phyloP scores from a whole-genome alignment of 768 basidiomycete species.

The Serendipita vermifera region DNA sequence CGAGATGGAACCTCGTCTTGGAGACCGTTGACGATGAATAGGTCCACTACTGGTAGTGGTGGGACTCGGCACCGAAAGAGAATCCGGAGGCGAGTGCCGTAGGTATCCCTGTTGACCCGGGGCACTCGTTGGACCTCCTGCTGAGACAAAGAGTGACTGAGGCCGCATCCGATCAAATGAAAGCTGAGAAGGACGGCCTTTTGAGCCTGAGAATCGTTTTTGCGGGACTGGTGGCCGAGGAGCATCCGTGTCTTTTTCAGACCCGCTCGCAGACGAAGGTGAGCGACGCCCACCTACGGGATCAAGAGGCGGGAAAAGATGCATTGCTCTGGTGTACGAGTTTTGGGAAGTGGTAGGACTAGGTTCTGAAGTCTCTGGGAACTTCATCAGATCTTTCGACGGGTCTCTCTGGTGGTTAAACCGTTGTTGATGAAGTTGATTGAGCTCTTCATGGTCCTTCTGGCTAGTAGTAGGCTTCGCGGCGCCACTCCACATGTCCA shows the following conservation, averaged over 20 bases:
- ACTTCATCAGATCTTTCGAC: conserved; percentile 1
- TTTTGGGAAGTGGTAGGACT: background rate
- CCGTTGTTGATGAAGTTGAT: no score
- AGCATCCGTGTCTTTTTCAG: conserved; percentile 2
- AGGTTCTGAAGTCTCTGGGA: background rate
- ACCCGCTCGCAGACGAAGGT: background rate
- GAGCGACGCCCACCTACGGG: background rate
- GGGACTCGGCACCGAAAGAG: conserved; percentile 24
- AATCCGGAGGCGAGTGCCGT: conserved; percentile 33
- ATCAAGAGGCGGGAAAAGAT: background rate
- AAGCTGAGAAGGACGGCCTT: conserved; percentile 21
- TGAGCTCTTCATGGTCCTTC: no score
- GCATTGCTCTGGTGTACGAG: background rate
- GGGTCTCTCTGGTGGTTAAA: background rate
- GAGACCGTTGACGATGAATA: conserved; percentile 16
- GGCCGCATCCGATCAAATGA: conserved; percentile 45
- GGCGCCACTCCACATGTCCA: conserved; percentile 63
- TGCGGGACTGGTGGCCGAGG: background rate
- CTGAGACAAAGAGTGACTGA: conserved; percentile 70
- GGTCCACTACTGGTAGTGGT: background rate
- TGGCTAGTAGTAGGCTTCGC: background rate
- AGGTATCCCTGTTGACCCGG: conserved; percentile 25
- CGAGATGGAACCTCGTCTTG: conserved; percentile 64
- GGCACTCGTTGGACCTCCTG: conserved; percentile 33
- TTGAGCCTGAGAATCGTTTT: conserved; percentile 16